Evolutionary conservation across 352 stramenopile species (phyloP), one percentile per base, ranked within the genome.

Genomic region (Pythium grandisporangium): DNA sequence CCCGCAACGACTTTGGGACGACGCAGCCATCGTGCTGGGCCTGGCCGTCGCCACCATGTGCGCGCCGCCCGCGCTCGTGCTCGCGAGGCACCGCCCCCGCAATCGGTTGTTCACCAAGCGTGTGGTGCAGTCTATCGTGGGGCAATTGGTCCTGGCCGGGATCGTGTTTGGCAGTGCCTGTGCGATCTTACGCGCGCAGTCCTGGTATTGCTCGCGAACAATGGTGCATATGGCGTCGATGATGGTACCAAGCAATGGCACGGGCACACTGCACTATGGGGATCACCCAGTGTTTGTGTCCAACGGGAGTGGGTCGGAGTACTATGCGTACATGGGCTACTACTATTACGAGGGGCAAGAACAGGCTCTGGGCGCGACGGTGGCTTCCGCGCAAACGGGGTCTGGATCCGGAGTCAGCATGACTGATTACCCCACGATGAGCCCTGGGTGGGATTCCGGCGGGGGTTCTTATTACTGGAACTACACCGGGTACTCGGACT

Each of bases 1-100:
- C 48, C 78, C 70, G 34, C 70, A 84, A 43, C 76, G 66, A 39
- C 33, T 79, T 0, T 81, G 62, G 59, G 70, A 84, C 32, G 70
- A 84, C 38, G 14, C 80, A 2, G 54, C 48, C 0, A 67, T 80
- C 25, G 65, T 80, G 14, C 43, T 84, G 2, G 62, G 49, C 2
- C 44, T 84, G 17, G 66, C 67, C 2, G 64, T 79, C 37, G 42
- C 53, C 14, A 84, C 81, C 68, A 39, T 84, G 13, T 70, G 73
- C 46, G 80, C 67, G 6, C 52, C 24, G 0, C 46, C 67, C 10
- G 71, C 67, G 2, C 30, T 0, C 2, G 46, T 49, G 14, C 46
- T 84, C 21, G 63, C 60, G 11, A 47, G 42, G 20, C 51, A 68
- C 25, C 55, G 57, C 4, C 70, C 65, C 1, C 59, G 67, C 1